Evolutionary conservation across 192 early-diverging fungal genomes (phyloP), one percentile per base, ranked within the genome.

Genomic region (Backusella tarrabulga): DNA sequence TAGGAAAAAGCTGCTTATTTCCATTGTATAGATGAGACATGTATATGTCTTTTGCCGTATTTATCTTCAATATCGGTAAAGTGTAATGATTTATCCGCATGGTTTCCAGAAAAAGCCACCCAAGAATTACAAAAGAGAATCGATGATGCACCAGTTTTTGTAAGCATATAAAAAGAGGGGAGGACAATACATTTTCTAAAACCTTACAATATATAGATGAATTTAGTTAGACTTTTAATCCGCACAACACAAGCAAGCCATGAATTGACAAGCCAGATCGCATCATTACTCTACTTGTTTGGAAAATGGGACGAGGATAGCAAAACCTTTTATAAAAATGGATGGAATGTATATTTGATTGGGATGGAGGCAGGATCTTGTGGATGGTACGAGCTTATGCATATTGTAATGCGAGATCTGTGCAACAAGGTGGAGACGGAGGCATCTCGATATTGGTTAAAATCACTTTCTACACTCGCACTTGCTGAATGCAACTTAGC

Each of bases 311-410:
- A 75, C 21, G 38, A 56, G 12, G 15, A 41, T 1, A 56, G 21
- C 6, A 68, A 42, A 21, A 29, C 23, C 1, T 79, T 63, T 72
- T 54, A 44, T 46, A 60, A 21, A 15, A 79, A 79, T 34, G 68
- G 67, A 19, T 68, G 68, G 52, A 35, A 79, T 32, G 15, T 79
- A 7, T 79, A 69, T 50, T 35, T 71, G 15, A 63, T 75, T 4
- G 74, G 73, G n/a, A 75, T 66, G 44, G 73, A 75, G 32, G 78
- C 78, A 7, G 78, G 78, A 5, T 38, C 38, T 2, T 79, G 73
- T 34, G 68, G 69, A 71, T 75, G 68, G 68, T 79, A 75, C 38
- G 36, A 70, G 63, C 11, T 79, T 19, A 79, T 79, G 78, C 56
- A 79, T 69, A 52, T 42, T 23, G 19, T 69, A 8, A 60, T 79